Base-by-base conservation (phyloP, 225 moss, liverwort and hornwort species). In the Polytrichum formosum region DNA sequence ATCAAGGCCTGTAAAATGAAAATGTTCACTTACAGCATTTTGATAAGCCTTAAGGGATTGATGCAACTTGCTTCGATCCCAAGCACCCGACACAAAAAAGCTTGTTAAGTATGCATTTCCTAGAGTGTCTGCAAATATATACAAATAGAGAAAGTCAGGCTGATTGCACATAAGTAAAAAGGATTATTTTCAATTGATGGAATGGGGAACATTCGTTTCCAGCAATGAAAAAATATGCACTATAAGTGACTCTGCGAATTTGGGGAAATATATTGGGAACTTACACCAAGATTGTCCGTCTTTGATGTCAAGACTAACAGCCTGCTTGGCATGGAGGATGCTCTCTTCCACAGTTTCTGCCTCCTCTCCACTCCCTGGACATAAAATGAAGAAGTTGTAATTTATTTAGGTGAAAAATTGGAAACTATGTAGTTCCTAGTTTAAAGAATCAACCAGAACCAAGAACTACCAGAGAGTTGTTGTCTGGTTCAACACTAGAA, bases 211-310 rank as follows among this genome's bases (percentile, higher is more conserved):
- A 29, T 78, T 72, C 61, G 64, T 67, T 63, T 31, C 58, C 28
- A 63, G 7, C 10, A 26, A n/a, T 71, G 35, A 73, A 70, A 67
- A 22, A 67, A 22, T 21, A 28, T 67, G 31, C 29, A 71, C 53
- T 26, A 46, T 28, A 5, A 63, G 18, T 26, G 27, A 63, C 5
- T 0, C 28, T 7, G 28, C 5, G 28, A 46, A 46, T 46, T 18
- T 26, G 28, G 23, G 58, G 17, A 28, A 65, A 19, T 1, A 3
- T 3, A 2, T 69, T 56, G 29, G 58, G 0, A 75, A 64, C 87
- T 35, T 84, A 87, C 84, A 89, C 86, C 83, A 89, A 79, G 89
- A 89, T 61, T 86, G 89, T 74, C 89, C 89, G 67, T 89, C 89
- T 69, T 86, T 85, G 31, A 89, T 83, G 72, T 89, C 86, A 71